Percentiles rank a stretch among this genome's conserved stretches.
phyloP scores from a whole-genome alignment of 495 filamentous ascomycete species.

The Penicillium turbatum region DNA sequence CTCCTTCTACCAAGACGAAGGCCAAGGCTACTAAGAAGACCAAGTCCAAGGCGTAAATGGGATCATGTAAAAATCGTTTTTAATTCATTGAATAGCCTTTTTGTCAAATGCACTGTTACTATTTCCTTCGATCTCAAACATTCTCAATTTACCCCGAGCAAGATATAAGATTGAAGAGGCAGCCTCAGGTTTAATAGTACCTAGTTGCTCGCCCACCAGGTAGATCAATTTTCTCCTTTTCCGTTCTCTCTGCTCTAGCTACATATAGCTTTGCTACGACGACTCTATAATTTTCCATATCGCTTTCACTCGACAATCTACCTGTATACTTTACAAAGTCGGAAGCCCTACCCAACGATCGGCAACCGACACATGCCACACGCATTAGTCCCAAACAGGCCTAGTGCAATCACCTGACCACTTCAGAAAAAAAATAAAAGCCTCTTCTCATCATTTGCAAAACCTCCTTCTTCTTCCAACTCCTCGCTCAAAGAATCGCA shows the following conservation, averaged over 20 bases:
- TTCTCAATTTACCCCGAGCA: no score
- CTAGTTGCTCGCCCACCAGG: no score
- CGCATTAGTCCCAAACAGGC: slow-evolving; percentile 15
- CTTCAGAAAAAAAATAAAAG: slow-evolving; percentile 23
- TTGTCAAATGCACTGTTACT: slow-evolving; percentile 14
- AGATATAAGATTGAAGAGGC: no score
- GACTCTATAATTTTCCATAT: no score
- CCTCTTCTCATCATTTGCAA: slow-evolving; percentile 6
- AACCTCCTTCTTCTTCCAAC: slow-evolving; percentile 43
- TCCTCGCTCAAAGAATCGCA: slow-evolving; percentile 99
- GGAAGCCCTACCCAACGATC: background rate
- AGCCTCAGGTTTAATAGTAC: no score
- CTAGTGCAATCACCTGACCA: slow-evolving; percentile 27
- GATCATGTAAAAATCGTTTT: slow-evolving; percentile 21
- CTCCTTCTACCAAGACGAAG: slow-evolving; percentile 18
- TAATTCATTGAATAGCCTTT: slow-evolving; percentile 15
- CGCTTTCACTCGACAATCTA: background rate
- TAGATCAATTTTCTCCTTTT: no score
- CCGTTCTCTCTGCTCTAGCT: no score
- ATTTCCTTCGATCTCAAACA: background rate
- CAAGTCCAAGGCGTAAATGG: slow-evolving; percentile 34
- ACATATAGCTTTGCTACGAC: no score
- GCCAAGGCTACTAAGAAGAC: slow-evolving; percentile 34
- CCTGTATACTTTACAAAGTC: background rate
- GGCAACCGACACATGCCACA: background rate